These are phyloP conservation scores for Lichtheimia ornata DNA, from an alignment of 371 early-diverging fungal genomes.

Conservation along the genomic window DNA sequence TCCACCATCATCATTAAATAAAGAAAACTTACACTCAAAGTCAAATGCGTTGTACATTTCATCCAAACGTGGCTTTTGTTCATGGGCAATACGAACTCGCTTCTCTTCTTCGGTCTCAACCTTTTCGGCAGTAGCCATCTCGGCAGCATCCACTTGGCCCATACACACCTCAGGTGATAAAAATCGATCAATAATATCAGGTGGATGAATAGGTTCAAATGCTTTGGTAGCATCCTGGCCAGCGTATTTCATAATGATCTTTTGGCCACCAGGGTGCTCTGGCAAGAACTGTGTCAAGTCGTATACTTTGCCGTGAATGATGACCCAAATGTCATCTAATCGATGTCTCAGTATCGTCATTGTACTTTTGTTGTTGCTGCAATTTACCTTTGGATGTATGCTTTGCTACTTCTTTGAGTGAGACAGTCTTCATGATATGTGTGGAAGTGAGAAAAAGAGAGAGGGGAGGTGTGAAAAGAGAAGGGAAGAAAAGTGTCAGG, in stretches of 20 bases:
- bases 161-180: slow-evolving; percentile 55
- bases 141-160: slow-evolving; percentile 51
- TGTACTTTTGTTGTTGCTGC: not conserved
- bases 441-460: slow-evolving; percentile 6
- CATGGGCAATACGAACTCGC: slow-evolving; percentile 32
- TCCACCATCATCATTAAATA: not conserved
- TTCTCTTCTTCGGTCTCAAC: slow-evolving; percentile 47
- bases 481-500: not conserved
- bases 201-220: slow-evolving; percentile 71
- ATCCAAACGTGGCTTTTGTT: slow-evolving; percentile 56
- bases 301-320: slow-evolving; percentile 81
- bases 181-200: slow-evolving; percentile 60
- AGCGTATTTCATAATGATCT: slow-evolving; percentile 65
- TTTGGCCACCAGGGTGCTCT: slow-evolving; percentile 71
- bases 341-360: not conserved
- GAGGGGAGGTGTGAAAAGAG: slow-evolving; percentile 1
- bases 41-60: slow-evolving; percentile 74
- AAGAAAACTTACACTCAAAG: slow-evolving; percentile 59
- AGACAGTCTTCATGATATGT: slow-evolving; percentile 34
- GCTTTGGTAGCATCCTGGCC: slow-evolving; percentile 85
- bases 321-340: slow-evolving; percentile 80
- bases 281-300: slow-evolving; percentile 79
- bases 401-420: slow-evolving; percentile 64
- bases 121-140: slow-evolving; percentile 21
- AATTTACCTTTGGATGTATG: slow-evolving; percentile 60